Evolutionary conservation across 1,284 basidiomycete genomes (phyloP).

Genomic region (Schizophyllum commune): DNA sequence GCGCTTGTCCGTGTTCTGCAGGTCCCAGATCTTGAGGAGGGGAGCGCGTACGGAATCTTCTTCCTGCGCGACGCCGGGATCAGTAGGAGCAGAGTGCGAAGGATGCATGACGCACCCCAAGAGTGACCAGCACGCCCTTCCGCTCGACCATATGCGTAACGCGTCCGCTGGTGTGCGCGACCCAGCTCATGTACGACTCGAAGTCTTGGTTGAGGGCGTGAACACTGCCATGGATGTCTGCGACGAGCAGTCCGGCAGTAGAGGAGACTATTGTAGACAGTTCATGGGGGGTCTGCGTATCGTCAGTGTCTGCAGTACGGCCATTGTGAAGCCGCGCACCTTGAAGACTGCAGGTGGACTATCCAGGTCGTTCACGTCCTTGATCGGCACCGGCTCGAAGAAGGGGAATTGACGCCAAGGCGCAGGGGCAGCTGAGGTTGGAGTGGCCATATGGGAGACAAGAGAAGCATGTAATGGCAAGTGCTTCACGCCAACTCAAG

Average conservation of each 20-base stretch:
- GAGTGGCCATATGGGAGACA: neutral
- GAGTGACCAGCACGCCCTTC: slow-evolving; percentile 71
- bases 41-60: slow-evolving; percentile 71
- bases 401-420: slow-evolving; percentile 77
- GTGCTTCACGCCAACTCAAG: no score
- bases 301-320: neutral
- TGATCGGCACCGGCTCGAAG: slow-evolving; percentile 70
- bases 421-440: neutral
- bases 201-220: slow-evolving; percentile 74
- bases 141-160: slow-evolving; percentile 83
- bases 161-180: slow-evolving; percentile 67
- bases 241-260: slow-evolving; percentile 58
- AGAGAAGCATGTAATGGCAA: no score
- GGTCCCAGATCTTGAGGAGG: slow-evolving; percentile 85
- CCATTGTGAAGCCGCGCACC: slow-evolving; percentile 27
- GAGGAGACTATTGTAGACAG: slow-evolving; percentile 63
- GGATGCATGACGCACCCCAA: slow-evolving; percentile 59
- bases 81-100: slow-evolving; percentile 6
- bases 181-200: slow-evolving; percentile 56
- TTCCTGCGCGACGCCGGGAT: slow-evolving; percentile 43
- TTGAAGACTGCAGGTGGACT: slow-evolving; percentile 73
- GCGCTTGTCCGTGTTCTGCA: slow-evolving; percentile 70
- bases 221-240: slow-evolving; percentile 77
- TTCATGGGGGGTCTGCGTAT: slow-evolving; percentile 52
- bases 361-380: slow-evolving; percentile 72